Evolutionary conservation across 1,284 basidiomycete species (phyloP), one percentile per base, ranked within the genome.

Genomic region (Trametes versicolor): DNA sequence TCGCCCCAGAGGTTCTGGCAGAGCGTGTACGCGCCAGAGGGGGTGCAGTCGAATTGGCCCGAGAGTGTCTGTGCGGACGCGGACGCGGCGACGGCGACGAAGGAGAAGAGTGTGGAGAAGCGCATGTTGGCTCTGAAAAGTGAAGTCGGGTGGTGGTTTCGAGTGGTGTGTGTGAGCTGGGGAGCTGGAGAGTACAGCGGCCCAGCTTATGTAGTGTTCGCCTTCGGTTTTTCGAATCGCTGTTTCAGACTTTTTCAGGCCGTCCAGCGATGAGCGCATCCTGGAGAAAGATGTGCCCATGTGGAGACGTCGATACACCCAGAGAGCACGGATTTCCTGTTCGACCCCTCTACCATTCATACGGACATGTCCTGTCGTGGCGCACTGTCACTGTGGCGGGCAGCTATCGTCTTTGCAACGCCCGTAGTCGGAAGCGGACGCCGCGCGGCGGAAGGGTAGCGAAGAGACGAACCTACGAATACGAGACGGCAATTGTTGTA

Each of bases 1-100:
- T 73, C 71, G 21, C 85, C 85, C 86, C 86, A 87, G 12, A 85
- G 80, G 73, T 87, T 86, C 72, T 87, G 83, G 74, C 86, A 87
- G 48, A 87, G 80, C 0, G 80, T 81, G 73, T 78, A 87, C 19
- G 76, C 73, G 3, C 85, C 85, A 7, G 82, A 82, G 1, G 83
- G 74, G 47, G 76, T 63, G 70, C 85, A 87, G 65, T 78, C 74
- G 58, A 74, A 84, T 62, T 77, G 78, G 15, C 85, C 77, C 76
- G 53, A 87, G 76, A 4, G 43, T 76, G 75, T 75, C 68, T 77
- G 75, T 2, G 75, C 75, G 17, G 69, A 52, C 13, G 71, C 73
- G 23, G 65, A 45, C 21, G 73, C 69, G 29, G 66, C 67, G 57
- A 66, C 59, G 37, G 67, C 54, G 54, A 67, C 67, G 55, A 72